Evolutionary conservation across 805 yeast genomes (phyloP).

Genomic region (Candida takata): DNA sequence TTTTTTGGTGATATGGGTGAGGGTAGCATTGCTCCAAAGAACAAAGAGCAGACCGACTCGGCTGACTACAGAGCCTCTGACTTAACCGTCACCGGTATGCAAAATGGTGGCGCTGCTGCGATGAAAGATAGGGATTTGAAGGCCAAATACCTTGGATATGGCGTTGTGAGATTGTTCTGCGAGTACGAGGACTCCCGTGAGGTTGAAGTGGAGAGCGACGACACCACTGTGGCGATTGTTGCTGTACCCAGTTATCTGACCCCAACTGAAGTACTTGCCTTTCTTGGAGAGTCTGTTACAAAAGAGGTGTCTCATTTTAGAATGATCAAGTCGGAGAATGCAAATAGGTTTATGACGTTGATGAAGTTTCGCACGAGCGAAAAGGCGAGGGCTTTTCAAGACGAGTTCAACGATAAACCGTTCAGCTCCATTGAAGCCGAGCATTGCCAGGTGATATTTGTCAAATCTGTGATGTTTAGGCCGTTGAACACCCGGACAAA

Average conservation of each 20-base stretch:
- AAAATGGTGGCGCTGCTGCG: conserved; percentile 2
- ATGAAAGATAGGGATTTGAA: conserved; percentile 6
- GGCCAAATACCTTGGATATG: conserved; percentile 65
- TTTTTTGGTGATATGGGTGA: neutral
- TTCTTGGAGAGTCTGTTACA: conserved; percentile 57
- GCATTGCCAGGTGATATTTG: conserved; percentile 66
- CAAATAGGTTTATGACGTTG: conserved; percentile 68
- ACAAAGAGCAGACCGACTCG: neutral
- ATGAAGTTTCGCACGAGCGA: conserved; percentile 59
- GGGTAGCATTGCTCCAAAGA: too few relatives aligned
- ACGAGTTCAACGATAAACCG: conserved; percentile 58
- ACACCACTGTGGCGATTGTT: conserved; percentile 68
- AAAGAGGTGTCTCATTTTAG: conserved; percentile 63
- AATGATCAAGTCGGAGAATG: conserved; percentile 55
- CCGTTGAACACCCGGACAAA: conserved; percentile 18
- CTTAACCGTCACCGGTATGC: conserved; percentile 27
- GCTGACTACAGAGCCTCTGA: conserved; percentile 25
- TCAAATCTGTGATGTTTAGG: conserved; percentile 34
- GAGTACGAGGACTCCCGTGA: conserved; percentile 33
- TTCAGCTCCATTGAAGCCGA: conserved; percentile 90
- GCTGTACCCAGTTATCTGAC: conserved; percentile 86
- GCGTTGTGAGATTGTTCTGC: conserved; percentile 62
- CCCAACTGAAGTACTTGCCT: conserved; percentile 76
- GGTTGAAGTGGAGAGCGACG: conserved; percentile 39
- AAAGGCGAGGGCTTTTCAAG: conserved; percentile 58